Evolutionary conservation across 257 asterid genomes (phyloP).

Genomic region (Solanum appendiculatum): DNA sequence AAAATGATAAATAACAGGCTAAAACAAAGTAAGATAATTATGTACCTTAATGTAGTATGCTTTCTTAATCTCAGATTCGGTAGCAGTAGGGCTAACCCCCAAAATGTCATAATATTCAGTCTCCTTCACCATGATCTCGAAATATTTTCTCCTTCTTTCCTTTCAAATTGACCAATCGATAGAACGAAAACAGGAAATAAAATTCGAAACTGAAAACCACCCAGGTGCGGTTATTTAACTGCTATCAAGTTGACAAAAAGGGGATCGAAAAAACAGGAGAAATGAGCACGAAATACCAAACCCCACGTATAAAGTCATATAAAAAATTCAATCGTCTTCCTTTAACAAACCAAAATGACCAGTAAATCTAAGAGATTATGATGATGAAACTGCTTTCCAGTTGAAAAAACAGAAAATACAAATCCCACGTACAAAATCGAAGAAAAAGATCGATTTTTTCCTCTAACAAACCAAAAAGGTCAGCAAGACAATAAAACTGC

Average conservation of each 20-base stretch:
- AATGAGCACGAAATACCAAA: background rate
- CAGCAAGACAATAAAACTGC: too few relatives aligned
- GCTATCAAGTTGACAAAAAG: background rate
- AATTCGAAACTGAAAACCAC: background rate
- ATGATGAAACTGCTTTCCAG: background rate
- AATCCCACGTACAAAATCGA: background rate
- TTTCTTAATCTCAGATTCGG: conserved; percentile 58
- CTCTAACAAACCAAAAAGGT: background rate
- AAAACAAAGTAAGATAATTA: background rate
- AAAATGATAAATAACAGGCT: background rate
- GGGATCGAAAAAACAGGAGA: background rate
- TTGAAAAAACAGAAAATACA: background rate
- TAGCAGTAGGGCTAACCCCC: conserved; percentile 67
- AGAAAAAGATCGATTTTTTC: background rate
- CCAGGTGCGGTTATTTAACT: background rate
- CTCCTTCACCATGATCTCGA: conserved; percentile 57
- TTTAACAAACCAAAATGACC: background rate
- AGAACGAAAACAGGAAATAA: background rate
- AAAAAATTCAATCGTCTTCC: background rate
- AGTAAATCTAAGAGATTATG: background rate
- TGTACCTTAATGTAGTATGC: conserved; percentile 66
- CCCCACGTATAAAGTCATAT: background rate
- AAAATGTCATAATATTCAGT: conserved; percentile 65
- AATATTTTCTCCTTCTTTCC: background rate
- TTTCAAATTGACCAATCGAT: background rate